A percentile compares a stretch with the other conserved stretches of the same genome.
Evolutionary conservation across 176 grass and related monocot species (phyloP).

Genomic region (Olyra latifolia): DNA sequence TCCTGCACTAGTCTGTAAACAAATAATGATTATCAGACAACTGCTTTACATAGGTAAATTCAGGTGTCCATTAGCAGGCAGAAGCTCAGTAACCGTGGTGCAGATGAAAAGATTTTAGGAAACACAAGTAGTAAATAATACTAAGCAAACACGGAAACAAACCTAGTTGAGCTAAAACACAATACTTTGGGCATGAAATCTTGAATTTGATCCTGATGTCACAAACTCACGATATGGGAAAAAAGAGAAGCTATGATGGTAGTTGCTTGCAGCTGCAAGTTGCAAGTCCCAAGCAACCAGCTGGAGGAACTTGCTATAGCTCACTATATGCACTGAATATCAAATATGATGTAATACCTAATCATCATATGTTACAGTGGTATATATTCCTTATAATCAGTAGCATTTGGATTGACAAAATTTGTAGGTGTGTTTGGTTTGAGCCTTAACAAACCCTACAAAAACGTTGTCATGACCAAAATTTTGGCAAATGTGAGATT

Average conservation of each 20-base stretch:
- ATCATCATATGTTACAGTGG: background rate
- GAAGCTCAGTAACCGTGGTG: background rate
- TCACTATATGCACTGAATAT: background rate
- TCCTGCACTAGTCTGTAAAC: conserved; percentile 73
- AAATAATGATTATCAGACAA: background rate
- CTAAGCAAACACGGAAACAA: background rate
- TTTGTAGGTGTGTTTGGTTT: too few species aligned
- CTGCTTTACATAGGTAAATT: background rate
- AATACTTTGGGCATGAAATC: background rate
- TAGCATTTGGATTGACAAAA: background rate
- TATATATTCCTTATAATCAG: background rate
- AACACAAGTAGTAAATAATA: background rate
- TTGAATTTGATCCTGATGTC: background rate
- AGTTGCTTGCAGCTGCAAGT: too few species aligned
- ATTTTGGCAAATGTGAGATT: too few species aligned
- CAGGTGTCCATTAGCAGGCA: background rate
- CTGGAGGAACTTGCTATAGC: background rate
- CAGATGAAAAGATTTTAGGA: background rate
- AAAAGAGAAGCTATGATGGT: background rate
- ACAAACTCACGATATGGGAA: conserved; percentile 10
- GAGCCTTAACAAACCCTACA: too few species aligned
- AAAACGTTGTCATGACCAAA: too few species aligned
- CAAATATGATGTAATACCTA: background rate
- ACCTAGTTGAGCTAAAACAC: background rate
- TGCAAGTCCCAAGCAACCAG: conserved; percentile 6